A percentile compares a stretch with the other conserved stretches of the same genome.
phyloP scores from a whole-genome alignment of 768 basidiomycete genomes.

The Pulveroboletus sp. region DNA sequence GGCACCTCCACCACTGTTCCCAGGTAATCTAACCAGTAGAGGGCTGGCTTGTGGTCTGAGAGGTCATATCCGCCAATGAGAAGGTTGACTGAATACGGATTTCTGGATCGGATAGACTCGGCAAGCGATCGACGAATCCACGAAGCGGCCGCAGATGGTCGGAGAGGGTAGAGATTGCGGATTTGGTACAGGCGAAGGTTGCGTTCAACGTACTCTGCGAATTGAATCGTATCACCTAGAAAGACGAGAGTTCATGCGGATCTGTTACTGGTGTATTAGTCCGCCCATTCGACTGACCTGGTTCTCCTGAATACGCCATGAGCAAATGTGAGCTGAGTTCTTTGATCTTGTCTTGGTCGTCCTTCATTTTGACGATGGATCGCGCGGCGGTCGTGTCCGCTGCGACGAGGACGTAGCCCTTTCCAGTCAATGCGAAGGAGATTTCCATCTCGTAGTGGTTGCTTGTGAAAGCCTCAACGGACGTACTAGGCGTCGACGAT shows the following conservation, averaged over 20 bases:
- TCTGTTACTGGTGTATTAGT: background rate
- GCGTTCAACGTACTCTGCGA: conserved; percentile 93
- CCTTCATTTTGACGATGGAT: conserved; percentile 97
- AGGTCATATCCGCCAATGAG: conserved; percentile 91
- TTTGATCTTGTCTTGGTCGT: conserved; percentile 96
- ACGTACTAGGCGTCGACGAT: conserved; percentile 25
- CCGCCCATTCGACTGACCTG: conserved; percentile 47
- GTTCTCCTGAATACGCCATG: conserved; percentile 94
- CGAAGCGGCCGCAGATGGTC: conserved; percentile 86
- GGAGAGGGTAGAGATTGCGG: conserved; percentile 84
- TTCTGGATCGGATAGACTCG: conserved; percentile 80
- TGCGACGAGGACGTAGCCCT: conserved; percentile 90
- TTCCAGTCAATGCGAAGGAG: conserved; percentile 87
- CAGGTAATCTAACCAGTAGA: conserved; percentile 97
- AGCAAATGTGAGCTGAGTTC: conserved; percentile 83
- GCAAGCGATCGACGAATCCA: conserved; percentile 94
- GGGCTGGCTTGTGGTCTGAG: conserved; percentile 61
- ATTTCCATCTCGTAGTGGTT: conserved; percentile 65
- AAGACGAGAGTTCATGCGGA: background rate
- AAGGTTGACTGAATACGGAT: conserved; percentile 88
- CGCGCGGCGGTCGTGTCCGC: conserved; percentile 86
- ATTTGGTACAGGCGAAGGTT: conserved; percentile 97
- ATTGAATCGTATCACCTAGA: conserved; percentile 91
- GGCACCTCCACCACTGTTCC: conserved; percentile 87
- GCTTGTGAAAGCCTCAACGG: conserved; percentile 2